Evolutionary conservation across 257 asterid species (phyloP).

Genomic region (Jaltomata sinuosa): DNA sequence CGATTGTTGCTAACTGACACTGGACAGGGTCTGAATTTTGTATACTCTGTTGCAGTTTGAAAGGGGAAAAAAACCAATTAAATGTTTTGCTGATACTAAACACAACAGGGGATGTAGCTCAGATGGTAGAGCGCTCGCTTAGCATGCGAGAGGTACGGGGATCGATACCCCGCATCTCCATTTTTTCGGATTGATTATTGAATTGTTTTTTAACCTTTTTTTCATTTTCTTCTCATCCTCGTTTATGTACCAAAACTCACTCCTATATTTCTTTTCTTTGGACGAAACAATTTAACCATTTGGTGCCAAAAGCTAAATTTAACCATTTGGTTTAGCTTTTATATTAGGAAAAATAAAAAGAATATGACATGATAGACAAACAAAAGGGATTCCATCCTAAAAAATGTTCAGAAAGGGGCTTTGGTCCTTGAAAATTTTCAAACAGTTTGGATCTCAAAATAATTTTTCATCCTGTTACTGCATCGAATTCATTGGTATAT

Average conservation of each 20-base stretch:
- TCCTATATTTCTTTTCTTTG: neutral
- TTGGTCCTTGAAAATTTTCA: neutral
- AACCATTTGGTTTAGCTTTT: too few relatives aligned
- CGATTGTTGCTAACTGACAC: neutral
- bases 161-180: slow-evolving; percentile 51
- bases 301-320: neutral
- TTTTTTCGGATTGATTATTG: neutral
- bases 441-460: neutral
- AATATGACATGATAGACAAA: neutral
- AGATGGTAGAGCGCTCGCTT: slow-evolving; percentile 50
- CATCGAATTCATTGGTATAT: neutral
- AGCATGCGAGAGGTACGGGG: slow-evolving; percentile 35
- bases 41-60: neutral
- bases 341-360: neutral
- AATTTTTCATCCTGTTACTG: neutral
- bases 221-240: too few relatives aligned
- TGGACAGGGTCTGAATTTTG: too few relatives aligned
- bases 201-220: too few relatives aligned
- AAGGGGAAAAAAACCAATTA: neutral
- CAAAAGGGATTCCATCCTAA: neutral
- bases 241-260: neutral
- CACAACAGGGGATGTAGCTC: slow-evolving; percentile 44
- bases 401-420: neutral
- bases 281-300: neutral
- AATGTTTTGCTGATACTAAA: too few relatives aligned